Evolutionary conservation across 208 protist species (phyloP).

Genomic region (Crithidia fasciculata): DNA sequence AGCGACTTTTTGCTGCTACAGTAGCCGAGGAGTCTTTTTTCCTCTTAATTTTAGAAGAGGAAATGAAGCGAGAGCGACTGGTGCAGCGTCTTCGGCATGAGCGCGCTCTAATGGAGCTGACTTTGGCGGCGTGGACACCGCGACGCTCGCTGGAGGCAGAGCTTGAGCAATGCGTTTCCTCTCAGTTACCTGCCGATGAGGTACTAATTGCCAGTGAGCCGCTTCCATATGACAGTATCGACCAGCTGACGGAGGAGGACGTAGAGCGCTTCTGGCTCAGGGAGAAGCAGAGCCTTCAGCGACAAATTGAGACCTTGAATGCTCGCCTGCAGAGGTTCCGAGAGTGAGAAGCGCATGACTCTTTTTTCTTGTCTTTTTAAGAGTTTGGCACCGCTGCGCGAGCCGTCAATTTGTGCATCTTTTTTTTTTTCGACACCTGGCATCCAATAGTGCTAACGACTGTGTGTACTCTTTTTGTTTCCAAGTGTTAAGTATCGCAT

Average conservation of each 20-base stretch:
- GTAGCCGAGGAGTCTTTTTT: constrained; percentile 22
- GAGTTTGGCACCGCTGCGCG: neutral
- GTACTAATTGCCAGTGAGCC: neutral
- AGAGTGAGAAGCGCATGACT: neutral
- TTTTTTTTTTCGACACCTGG: neutral
- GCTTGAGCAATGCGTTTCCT: neutral
- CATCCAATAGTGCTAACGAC: too few relatives aligned
- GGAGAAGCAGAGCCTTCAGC: constrained; percentile 20
- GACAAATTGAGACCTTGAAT: constrained; percentile 3
- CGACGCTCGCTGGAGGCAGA: neutral
- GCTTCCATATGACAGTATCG: constrained; percentile 15
- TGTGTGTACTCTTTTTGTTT: too few relatives aligned
- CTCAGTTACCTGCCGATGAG: neutral
- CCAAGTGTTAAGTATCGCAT: too few relatives aligned
- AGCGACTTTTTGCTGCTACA: constrained; percentile 18
- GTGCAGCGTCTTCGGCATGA: constrained; percentile 31
- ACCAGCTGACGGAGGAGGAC: constrained; percentile 26
- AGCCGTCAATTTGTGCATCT: neutral
- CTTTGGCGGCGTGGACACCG: neutral
- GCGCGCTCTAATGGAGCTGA: constrained; percentile 15
- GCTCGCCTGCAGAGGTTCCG: constrained; percentile 17
- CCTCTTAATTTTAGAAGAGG: constrained; percentile 21
- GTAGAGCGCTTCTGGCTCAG: constrained; percentile 27
- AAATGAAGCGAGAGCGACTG: constrained; percentile 20
- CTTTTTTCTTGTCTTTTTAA: neutral